Conservation (phyloP, 305 asterid species). For the Galium porrigens region DNA sequence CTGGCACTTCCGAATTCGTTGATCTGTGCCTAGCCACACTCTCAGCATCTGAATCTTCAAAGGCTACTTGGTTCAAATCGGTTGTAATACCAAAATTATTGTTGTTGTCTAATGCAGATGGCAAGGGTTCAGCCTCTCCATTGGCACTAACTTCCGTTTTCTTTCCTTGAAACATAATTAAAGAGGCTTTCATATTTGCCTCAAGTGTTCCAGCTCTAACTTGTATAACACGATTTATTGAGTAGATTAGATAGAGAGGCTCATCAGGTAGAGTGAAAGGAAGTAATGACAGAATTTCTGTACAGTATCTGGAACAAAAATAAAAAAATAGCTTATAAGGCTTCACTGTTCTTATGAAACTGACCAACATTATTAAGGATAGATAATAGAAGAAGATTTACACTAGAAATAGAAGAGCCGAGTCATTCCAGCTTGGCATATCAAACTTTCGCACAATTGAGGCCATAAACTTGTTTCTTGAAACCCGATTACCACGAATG, state of each 20-base stretch:
- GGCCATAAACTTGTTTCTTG: conserved; percentile 87
- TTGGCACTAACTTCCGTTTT: conserved; percentile 28
- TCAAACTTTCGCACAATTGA: conserved; percentile 90
- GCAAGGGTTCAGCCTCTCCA: conserved; percentile 31
- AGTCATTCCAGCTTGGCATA: conserved; percentile 54
- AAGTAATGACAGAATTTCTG: conserved; percentile 85
- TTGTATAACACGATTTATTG: conserved; percentile 82
- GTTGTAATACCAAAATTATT: conserved; percentile 15
- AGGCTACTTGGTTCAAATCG: conserved; percentile 25
- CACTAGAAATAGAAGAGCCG: conserved; percentile 58
- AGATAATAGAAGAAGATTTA: conserved; percentile 27
- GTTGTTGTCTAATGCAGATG: conserved; percentile 22
- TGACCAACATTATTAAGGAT: background rate
- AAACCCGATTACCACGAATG: conserved; percentile 82
- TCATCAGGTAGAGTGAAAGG: conserved; percentile 86
- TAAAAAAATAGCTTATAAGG: conserved; percentile 9
- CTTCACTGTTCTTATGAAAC: background rate
- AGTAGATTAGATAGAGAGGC: conserved; percentile 84
- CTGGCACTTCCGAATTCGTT: conserved; percentile 25
- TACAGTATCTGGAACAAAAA: conserved; percentile 55
- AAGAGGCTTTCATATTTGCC: conserved; percentile 68
- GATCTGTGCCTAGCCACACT: conserved; percentile 26
- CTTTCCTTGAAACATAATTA: conserved; percentile 52
- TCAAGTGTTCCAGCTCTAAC: conserved; percentile 85
- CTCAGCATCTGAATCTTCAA: conserved; percentile 34